These are phyloP conservation scores for Aurifilum marmelostoma DNA, from an alignment of 2,329 filamentous ascomycete species.

Conservation along the genomic window DNA sequence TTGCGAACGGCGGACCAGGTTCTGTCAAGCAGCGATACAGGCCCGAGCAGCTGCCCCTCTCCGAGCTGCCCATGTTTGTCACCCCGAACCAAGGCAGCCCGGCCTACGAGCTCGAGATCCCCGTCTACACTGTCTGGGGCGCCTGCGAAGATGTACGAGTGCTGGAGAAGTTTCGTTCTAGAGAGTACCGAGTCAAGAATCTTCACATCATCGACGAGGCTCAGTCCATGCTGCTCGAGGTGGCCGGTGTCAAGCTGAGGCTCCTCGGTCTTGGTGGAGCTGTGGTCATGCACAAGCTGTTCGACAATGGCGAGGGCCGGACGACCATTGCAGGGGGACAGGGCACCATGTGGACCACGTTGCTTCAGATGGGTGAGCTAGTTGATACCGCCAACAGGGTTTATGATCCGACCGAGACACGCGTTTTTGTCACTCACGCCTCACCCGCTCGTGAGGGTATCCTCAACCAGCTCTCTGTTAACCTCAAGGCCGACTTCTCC, in stretches of 20 bases:
- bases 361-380: conserved; percentile 96
- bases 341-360: conserved; percentile 99
- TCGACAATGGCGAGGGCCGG: conserved; percentile 96
- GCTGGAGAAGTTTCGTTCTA: conserved; percentile 93
- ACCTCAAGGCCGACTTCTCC: conserved; percentile 96
- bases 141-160: conserved; percentile 98
- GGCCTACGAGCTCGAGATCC: conserved; percentile 88
- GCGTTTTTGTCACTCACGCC: conserved; percentile 94
- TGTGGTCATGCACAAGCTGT: conserved; percentile 99
- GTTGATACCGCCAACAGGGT: conserved; percentile 98
- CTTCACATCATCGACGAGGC: conserved; percentile 98
- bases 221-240: conserved; percentile 90
- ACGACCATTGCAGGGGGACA: conserved; percentile 98
- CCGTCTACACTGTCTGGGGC: conserved; percentile 98
- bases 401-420: conserved; percentile 96
- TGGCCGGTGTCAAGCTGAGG: conserved; percentile 94
- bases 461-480: conserved; percentile 95
- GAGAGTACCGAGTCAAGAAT: conserved; percentile 97
- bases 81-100: conserved; percentile 55
- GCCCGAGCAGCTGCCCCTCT: conserved; percentile 82
- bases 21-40: conserved; percentile 86
- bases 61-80: conserved; percentile 87
- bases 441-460: conserved; percentile 96
- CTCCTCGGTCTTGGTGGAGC: conserved; percentile 92
- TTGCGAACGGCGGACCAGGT: conserved; percentile 67